phyloP scores from a whole-genome alignment of 495 filamentous ascomycete genomes.

The Daldinia vernicosa region DNA sequence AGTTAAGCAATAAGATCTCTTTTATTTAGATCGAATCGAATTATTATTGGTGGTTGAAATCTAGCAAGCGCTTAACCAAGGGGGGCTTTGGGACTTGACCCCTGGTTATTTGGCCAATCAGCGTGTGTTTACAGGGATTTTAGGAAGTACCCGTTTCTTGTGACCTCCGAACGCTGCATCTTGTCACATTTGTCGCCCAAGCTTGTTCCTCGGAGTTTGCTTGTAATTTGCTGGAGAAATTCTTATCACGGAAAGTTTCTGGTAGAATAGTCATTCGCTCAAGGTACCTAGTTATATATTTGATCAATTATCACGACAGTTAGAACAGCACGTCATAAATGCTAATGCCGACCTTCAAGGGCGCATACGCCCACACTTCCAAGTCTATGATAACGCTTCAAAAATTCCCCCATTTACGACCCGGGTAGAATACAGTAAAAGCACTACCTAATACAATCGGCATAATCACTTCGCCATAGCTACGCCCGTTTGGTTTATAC shows the following conservation, averaged over 20 bases:
- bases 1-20: conserved; percentile 35
- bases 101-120: conserved; percentile 41
- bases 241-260: background rate
- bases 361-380: background rate
- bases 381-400: background rate
- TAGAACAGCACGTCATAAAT: background rate
- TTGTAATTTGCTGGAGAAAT: background rate
- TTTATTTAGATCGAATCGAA: conserved; percentile 34
- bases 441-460: background rate
- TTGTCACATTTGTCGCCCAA: conserved; percentile 43
- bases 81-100: conserved; percentile 36
- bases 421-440: background rate
- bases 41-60: conserved; percentile 35
- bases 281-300: no score
- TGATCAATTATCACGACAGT: no score
- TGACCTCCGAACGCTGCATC: conserved; percentile 28
- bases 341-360: background rate
- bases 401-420: background rate
- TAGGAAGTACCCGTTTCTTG: conserved; percentile 22
- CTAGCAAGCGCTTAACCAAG: conserved; percentile 42
- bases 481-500: background rate
- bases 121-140: conserved; percentile 25
- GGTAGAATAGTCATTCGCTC: background rate
- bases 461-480: background rate
- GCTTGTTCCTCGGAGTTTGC: background rate